These are phyloP conservation scores for Macrocybe gigantea DNA, from an alignment of 768 basidiomycete genomes.

Conservation along the genomic window DNA sequence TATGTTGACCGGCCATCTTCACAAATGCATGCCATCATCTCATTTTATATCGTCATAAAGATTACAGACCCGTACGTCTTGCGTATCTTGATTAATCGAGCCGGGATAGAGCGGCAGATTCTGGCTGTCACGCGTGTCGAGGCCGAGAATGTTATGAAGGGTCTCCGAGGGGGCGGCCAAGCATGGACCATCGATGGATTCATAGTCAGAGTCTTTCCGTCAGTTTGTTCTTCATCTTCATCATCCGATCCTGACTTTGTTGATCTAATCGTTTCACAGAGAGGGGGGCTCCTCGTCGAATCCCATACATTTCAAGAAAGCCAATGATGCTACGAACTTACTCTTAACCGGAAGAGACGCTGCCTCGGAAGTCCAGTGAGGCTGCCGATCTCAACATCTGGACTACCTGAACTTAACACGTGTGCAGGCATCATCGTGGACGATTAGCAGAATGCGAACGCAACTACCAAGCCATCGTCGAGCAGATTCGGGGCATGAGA, in stretches of 20 bases:
- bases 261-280: conserved; percentile 23
- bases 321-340: conserved; percentile 34
- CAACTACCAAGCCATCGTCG: conserved; percentile 24
- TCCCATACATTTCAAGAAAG: conserved; percentile 21
- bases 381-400: background rate
- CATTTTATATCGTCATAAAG: conserved; percentile 31
- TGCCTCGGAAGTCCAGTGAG: conserved; percentile 42
- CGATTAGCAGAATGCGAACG: conserved; percentile 31
- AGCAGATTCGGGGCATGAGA: conserved; percentile 20
- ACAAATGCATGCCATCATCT: background rate
- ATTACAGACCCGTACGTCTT: conserved; percentile 68
- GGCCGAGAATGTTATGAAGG: conserved; percentile 48
- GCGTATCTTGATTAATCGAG: conserved; percentile 75
- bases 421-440: conserved; percentile 39
- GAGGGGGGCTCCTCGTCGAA: conserved; percentile 64
- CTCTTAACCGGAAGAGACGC: conserved; percentile 50
- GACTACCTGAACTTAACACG: background rate
- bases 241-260: background rate
- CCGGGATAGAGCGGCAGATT: conserved; percentile 64
- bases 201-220: conserved; percentile 62
- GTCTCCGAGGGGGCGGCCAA: conserved; percentile 40
- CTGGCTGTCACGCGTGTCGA: conserved; percentile 59
- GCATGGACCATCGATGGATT: conserved; percentile 64
- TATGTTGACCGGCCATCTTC: conserved; percentile 25
- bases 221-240: conserved; percentile 17